Percentiles rank a stretch among this genome's conserved stretches.
phyloP scores from a whole-genome alignment of 129 eudicot species.

The Lactuca saligna region DNA sequence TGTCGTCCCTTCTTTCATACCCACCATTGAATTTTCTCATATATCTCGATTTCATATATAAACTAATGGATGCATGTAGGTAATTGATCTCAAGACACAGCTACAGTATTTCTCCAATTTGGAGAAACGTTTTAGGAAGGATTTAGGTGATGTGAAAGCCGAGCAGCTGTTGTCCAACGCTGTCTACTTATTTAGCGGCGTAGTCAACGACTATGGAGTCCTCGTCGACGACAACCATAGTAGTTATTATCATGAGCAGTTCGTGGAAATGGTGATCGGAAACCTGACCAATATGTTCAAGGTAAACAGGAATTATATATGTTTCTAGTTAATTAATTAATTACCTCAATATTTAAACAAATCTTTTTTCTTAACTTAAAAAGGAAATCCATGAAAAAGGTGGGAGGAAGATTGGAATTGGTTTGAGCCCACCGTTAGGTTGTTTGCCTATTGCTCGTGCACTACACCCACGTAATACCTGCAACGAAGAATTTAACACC shows the following conservation, averaged over 20 bases:
- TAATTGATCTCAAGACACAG: neutral
- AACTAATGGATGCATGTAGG: conserved; percentile 18
- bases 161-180: conserved; percentile 29
- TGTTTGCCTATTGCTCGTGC: conserved; percentile 31
- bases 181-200: conserved; percentile 40
- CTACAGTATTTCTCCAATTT: no score
- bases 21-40: neutral
- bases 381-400: conserved; percentile 8
- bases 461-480: neutral
- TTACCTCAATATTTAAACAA: no score
- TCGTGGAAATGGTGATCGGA: conserved; percentile 36
- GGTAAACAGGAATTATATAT: neutral
- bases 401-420: conserved; percentile 26
- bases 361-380: neutral
- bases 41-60: neutral
- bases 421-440: conserved; percentile 10
- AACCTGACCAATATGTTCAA: conserved; percentile 30
- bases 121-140: no score
- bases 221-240: conserved; percentile 5
- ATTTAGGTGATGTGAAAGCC: neutral
- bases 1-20: neutral
- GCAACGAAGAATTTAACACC: conserved; percentile 17
- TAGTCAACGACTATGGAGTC: conserved; percentile 35
- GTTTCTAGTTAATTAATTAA: neutral
- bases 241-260: conserved; percentile 27